Conservation (phyloP, 1,284 basidiomycete genomes). For the Ceratobasidium sp. region DNA sequence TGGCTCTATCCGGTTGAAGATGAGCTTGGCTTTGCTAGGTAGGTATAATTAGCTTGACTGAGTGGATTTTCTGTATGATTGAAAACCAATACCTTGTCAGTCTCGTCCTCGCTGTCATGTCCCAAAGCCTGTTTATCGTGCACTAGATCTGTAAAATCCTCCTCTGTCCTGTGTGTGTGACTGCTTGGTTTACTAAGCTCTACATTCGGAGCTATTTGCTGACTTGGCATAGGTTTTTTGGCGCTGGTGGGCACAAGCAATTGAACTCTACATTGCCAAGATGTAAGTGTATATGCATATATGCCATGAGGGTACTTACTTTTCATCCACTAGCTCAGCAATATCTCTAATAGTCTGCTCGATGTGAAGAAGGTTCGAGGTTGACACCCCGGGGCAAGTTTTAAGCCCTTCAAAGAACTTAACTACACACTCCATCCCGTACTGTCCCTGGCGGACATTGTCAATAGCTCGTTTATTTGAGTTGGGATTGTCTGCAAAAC, state of each 20-base stretch:
- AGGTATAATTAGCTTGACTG: not conserved
- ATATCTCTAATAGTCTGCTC: not conserved
- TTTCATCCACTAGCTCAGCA: not conserved
- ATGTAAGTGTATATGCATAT: not conserved
- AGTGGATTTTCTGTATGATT: no score
- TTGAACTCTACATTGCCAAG: not conserved
- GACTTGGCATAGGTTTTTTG: no score
- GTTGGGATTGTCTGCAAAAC: not conserved
- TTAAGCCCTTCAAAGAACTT: not conserved
- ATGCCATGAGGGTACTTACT: not conserved
- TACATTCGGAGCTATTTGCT: no score
- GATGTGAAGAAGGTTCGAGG: not conserved
- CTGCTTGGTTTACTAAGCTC: no score
- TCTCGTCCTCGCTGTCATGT: no score
- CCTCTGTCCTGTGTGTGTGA: no score
- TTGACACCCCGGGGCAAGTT: not conserved
- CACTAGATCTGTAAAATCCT: no score
- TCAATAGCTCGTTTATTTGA: not conserved
- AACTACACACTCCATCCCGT: constrained; percentile 12
- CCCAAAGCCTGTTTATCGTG: no score
- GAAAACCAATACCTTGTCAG: no score
- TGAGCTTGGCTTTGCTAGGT: not conserved
- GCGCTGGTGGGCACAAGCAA: not conserved
- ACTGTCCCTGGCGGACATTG: not conserved
- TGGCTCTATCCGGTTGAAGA: no score